phyloP scores from a whole-genome alignment of 208 protist genomes.

The Leishmania arabica region DNA sequence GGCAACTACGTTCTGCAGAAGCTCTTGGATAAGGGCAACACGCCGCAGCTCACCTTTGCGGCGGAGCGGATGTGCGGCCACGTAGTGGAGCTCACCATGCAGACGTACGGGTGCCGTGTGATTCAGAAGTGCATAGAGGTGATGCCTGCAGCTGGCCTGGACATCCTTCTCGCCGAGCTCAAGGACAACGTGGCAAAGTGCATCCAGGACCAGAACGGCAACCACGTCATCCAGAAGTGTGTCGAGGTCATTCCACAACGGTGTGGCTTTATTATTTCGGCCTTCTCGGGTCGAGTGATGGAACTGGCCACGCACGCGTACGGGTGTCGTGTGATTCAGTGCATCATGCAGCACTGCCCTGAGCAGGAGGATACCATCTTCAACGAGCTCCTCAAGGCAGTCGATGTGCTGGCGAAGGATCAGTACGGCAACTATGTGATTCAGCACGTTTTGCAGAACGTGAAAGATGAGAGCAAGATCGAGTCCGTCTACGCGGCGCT shows the following conservation, averaged over 20 bases:
- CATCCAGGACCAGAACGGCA: slow-evolving; percentile 99
- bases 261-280: slow-evolving; percentile 96
- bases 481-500: slow-evolving; percentile 71
- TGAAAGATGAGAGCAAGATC: slow-evolving; percentile 84
- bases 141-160: slow-evolving; percentile 80
- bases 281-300: slow-evolving; percentile 94
- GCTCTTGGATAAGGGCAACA: slow-evolving; percentile 96
- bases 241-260: slow-evolving; percentile 96
- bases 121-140: slow-evolving; percentile 98
- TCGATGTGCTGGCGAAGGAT: slow-evolving; percentile 92
- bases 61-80: slow-evolving; percentile 87
- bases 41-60: slow-evolving; percentile 79
- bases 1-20: slow-evolving; percentile 99
- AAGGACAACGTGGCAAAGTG: slow-evolving; percentile 95
- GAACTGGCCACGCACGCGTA: slow-evolving; percentile 98
- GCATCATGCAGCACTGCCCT: slow-evolving; percentile 96
- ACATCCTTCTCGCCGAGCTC: slow-evolving; percentile 93
- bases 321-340: slow-evolving; percentile 99
- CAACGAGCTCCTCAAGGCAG: slow-evolving; percentile 91
- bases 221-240: slow-evolving; percentile 99
- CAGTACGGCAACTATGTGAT: slow-evolving; percentile 99
- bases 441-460: slow-evolving; percentile 97
- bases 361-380: slow-evolving; percentile 92
- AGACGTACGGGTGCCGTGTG: slow-evolving; percentile 98
- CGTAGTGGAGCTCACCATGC: slow-evolving; percentile 94